Evolutionary conservation across 768 basidiomycete genomes (phyloP).

Genomic region (Kockovaella imperatae): DNA sequence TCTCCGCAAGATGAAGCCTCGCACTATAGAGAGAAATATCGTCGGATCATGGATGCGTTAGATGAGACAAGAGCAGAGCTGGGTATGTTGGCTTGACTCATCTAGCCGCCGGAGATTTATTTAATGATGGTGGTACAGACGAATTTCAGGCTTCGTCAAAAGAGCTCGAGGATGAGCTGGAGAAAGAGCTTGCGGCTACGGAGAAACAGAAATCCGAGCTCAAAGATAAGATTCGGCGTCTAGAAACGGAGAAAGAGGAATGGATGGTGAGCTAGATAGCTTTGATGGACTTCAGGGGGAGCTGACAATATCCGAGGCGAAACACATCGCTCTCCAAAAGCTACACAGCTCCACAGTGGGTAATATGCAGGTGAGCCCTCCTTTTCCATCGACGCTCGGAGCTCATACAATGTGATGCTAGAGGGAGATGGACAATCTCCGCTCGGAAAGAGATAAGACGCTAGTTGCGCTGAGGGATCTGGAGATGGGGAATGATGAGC

Average conservation of each 20-base stretch:
- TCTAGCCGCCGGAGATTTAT: background rate
- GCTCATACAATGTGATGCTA: conserved; percentile 57
- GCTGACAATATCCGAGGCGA: conserved; percentile 28
- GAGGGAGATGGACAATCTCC: conserved; percentile 81
- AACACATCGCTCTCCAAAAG: conserved; percentile 43
- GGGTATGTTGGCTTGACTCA: conserved; percentile 15
- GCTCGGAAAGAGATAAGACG: conserved; percentile 42
- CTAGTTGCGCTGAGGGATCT: conserved; percentile 39
- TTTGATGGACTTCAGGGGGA: background rate
- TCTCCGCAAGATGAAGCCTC: conserved; percentile 31
- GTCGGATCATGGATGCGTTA: conserved; percentile 28
- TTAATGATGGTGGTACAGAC: conserved; percentile 18
- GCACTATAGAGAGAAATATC: conserved; percentile 32
- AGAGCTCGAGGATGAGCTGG: conserved; percentile 44
- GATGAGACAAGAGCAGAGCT: conserved; percentile 39
- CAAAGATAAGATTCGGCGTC: conserved; percentile 26
- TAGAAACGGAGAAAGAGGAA: conserved; percentile 37
- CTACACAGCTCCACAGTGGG: conserved; percentile 78
- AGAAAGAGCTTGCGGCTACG: conserved; percentile 36
- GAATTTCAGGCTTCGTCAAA: conserved; percentile 43
- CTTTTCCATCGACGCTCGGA: conserved; percentile 51
- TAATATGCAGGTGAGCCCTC: conserved; percentile 86
- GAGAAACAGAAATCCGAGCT: conserved; percentile 36
- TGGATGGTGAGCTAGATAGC: conserved; percentile 24
- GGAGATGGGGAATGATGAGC: conserved; percentile 59